A percentile compares a stretch with the other conserved stretches of the same genome.
Evolutionary conservation across 768 basidiomycete genomes (phyloP).

Genomic region (Cyclocybe cylindracea): DNA sequence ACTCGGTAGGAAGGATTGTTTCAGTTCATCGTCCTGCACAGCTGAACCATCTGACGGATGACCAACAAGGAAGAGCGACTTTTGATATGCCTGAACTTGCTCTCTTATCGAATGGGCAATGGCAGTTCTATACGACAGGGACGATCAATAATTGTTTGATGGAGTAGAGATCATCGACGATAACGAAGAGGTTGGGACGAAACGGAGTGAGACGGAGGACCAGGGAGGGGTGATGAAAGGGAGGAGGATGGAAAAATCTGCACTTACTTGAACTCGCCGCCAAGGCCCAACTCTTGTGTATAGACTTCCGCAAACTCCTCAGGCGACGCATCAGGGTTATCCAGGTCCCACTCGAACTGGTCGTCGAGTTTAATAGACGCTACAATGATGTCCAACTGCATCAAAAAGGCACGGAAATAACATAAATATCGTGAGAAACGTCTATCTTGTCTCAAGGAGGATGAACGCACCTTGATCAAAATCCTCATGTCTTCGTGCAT

Average conservation of each 20-base stretch:
- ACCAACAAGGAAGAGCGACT: slow-evolving; percentile 88
- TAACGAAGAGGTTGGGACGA: neutral
- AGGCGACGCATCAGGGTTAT: slow-evolving; percentile 75
- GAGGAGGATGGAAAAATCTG: neutral
- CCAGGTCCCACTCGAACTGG: slow-evolving; percentile 97
- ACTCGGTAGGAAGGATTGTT: slow-evolving; percentile 86
- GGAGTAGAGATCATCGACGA: neutral
- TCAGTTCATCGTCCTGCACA: slow-evolving; percentile 89
- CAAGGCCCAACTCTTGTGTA: slow-evolving; percentile 81
- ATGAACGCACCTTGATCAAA: slow-evolving; percentile 74
- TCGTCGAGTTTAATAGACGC: slow-evolving; percentile 93
- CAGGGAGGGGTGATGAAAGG: neutral
- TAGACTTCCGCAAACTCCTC: slow-evolving; percentile 93
- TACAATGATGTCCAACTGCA: slow-evolving; percentile 91
- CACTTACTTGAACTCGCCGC: slow-evolving; percentile 89
- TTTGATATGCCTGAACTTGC: slow-evolving; percentile 89
- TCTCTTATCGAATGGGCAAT: slow-evolving; percentile 96
- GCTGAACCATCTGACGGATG: slow-evolving; percentile 79
- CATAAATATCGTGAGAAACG: slow-evolving; percentile 7
- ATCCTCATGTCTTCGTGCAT: slow-evolving; percentile 89
- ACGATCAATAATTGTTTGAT: slow-evolving; percentile 5
- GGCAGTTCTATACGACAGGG: slow-evolving; percentile 67
- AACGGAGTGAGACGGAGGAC: too few relatives aligned
- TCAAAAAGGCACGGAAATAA: neutral
- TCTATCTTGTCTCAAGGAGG: neutral